Evolutionary conservation across 345 rosid species (phyloP).

Genomic region (Durio zibethinus): DNA sequence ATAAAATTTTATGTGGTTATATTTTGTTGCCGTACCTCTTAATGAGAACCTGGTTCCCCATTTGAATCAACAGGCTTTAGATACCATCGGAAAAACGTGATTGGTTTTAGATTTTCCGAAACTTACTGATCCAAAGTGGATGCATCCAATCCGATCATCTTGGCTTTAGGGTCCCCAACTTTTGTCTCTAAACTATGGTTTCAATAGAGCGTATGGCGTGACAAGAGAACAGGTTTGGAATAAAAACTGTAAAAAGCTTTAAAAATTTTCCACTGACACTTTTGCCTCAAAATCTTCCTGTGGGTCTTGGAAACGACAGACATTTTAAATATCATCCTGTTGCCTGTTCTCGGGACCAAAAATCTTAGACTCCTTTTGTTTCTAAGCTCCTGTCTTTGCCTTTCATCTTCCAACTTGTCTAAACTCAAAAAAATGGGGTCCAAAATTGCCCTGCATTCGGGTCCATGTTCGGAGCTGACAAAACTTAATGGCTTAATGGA

Average conservation of each 20-base stretch:
- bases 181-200: not conserved
- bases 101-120: not conserved
- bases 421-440: not conserved
- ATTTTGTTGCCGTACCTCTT: not conserved
- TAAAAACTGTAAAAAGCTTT: not conserved
- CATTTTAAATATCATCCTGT: not conserved
- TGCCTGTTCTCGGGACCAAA: not conserved
- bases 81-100: not conserved
- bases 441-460: not conserved
- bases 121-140: not conserved
- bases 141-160: not conserved
- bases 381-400: not conserved
- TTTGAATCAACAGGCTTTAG: not conserved
- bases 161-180: not conserved
- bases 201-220: not conserved
- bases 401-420: not conserved
- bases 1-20: too few species aligned
- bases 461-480: conserved; percentile 1
- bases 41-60: not conserved
- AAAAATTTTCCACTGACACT: not conserved
- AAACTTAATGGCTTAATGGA: not conserved
- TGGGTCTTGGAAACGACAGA: not conserved
- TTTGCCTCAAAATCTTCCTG: not conserved
- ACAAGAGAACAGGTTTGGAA: not conserved
- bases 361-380: not conserved